phyloP scores from a whole-genome alignment of 2,329 filamentous ascomycete genomes.

The Colletotrichum sidae region DNA sequence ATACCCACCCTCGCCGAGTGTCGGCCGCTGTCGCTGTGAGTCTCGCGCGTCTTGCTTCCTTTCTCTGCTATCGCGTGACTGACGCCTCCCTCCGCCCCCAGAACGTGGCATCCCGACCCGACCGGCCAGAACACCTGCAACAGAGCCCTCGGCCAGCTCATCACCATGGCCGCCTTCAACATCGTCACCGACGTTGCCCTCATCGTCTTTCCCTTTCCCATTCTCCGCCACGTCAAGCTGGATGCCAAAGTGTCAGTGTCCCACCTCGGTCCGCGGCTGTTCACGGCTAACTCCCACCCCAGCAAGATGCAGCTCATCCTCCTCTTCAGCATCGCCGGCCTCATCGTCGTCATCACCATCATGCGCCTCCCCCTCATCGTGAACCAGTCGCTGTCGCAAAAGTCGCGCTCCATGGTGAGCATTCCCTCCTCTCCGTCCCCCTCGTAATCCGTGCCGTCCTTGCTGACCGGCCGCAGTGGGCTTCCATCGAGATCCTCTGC shows the following conservation, averaged over 20 bases:
- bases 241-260: slow-evolving; percentile 37
- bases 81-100: not conserved
- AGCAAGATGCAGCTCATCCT: slow-evolving; percentile 41
- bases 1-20: slow-evolving; percentile 45
- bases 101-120: slow-evolving; percentile 30
- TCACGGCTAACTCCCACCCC: not conserved
- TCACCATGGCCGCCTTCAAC: slow-evolving; percentile 46
- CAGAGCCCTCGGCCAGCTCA: slow-evolving; percentile 43
- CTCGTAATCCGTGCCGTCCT: not conserved
- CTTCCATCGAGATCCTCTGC: slow-evolving; percentile 48
- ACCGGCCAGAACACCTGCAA: slow-evolving; percentile 38
- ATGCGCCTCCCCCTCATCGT: slow-evolving; percentile 46
- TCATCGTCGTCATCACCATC: slow-evolving; percentile 45
- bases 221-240: slow-evolving; percentile 41
- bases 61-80: not conserved
- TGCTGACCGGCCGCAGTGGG: slow-evolving; percentile 41
- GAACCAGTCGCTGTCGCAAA: slow-evolving; percentile 43
- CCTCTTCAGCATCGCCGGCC: slow-evolving; percentile 43
- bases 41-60: not conserved
- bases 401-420: slow-evolving; percentile 44
- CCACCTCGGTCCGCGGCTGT: not conserved
- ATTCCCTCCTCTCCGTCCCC: too few relatives aligned
- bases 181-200: slow-evolving; percentile 45
- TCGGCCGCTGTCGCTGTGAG: slow-evolving; percentile 42
- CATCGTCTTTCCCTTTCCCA: slow-evolving; percentile 46